These are phyloP conservation scores for Sporothrix curviconia DNA, from an alignment of 2,329 filamentous ascomycete species.

Conservation along the genomic window DNA sequence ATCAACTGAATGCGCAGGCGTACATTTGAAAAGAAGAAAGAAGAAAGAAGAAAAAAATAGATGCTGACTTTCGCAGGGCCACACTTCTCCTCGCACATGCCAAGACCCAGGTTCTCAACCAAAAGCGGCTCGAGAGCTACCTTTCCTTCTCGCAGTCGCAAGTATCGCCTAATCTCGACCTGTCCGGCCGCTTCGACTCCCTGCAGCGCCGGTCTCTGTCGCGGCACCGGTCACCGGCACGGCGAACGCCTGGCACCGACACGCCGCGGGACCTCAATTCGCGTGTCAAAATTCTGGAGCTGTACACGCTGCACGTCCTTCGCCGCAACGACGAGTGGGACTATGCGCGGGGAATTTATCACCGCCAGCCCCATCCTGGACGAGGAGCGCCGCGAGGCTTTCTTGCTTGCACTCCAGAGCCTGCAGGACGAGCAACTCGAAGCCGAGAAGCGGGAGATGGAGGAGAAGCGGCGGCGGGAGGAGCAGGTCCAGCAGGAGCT, in stretches of 20 bases:
- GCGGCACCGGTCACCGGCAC: slow-evolving; percentile 29
- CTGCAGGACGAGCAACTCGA: slow-evolving; percentile 77
- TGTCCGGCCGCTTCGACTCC: slow-evolving; percentile 53
- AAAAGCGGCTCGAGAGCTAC: slow-evolving; percentile 81
- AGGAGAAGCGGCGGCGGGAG: slow-evolving; percentile 50
- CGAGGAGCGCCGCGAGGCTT: slow-evolving; percentile 83
- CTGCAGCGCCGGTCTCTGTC: slow-evolving; percentile 27
- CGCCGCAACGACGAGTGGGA: slow-evolving; percentile 93
- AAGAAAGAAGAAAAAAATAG: background rate
- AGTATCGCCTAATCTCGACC: slow-evolving; percentile 61
- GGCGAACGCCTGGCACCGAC: slow-evolving; percentile 56
- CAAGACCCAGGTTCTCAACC: slow-evolving; percentile 73
- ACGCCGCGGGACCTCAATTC: slow-evolving; percentile 79
- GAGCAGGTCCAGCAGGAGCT: slow-evolving; percentile 50
- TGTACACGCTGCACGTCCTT: slow-evolving; percentile 94
- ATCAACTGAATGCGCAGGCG: too few species aligned
- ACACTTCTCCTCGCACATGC: slow-evolving; percentile 89
- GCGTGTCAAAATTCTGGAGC: slow-evolving; percentile 83
- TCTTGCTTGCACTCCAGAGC: slow-evolving; percentile 76
- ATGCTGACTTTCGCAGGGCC: slow-evolving; percentile 50
- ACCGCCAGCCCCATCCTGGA: slow-evolving; percentile 78
- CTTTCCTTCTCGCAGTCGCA: slow-evolving; percentile 75
- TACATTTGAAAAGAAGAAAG: too few species aligned
- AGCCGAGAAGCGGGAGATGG: slow-evolving; percentile 59
- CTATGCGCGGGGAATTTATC: slow-evolving; percentile 87